Evolutionary conservation across 306 rosid genomes (phyloP).

Genomic region (Hippophae rhamnoides): DNA sequence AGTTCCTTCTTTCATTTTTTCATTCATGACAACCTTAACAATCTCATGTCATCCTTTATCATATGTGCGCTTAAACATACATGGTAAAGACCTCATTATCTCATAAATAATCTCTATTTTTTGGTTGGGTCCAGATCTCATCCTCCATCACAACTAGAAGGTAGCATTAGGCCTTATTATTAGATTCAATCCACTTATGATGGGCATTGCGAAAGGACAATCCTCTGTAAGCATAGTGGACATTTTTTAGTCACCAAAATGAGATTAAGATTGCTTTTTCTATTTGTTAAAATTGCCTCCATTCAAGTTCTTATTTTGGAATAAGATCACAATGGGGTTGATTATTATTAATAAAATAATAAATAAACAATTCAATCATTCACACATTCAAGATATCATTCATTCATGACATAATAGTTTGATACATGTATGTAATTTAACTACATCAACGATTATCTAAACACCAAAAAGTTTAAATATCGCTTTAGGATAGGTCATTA

Average conservation of each 20-base stretch:
- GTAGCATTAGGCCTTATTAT: too few relatives aligned
- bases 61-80: background rate
- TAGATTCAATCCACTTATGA: background rate
- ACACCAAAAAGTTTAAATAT: too few relatives aligned
- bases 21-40: background rate
- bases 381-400: too few relatives aligned
- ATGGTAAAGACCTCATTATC: background rate
- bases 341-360: too few relatives aligned
- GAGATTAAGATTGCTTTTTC: background rate
- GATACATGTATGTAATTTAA: too few relatives aligned
- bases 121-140: background rate
- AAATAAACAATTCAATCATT: too few relatives aligned
- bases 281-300: background rate
- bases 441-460: too few relatives aligned
- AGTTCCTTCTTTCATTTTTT: background rate
- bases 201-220: background rate
- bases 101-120: background rate
- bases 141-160: background rate
- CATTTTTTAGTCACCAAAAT: too few relatives aligned
- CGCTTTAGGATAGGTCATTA: too few relatives aligned
- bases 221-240: background rate
- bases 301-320: too few relatives aligned
- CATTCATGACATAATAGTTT: too few relatives aligned
- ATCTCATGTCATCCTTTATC: background rate
- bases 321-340: too few relatives aligned